Evolutionary conservation across 106 monocot genomes (phyloP).

Genomic region (Vanilla planifolia): DNA sequence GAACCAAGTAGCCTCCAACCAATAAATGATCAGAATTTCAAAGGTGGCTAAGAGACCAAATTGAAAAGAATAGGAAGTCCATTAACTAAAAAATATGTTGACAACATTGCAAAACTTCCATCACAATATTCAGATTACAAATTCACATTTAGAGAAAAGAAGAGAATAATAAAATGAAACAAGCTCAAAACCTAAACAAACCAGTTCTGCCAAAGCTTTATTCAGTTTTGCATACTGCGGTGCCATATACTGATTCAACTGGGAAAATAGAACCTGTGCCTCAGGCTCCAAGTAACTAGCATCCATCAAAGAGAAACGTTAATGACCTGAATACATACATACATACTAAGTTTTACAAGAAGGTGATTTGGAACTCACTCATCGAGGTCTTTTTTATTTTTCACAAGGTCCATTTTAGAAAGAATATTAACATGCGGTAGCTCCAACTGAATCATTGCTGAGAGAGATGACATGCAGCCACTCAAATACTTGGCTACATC

Average conservation of each 20-base stretch:
- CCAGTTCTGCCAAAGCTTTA: conserved; percentile 84
- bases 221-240: conserved; percentile 76
- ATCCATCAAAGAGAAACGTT: conserved; percentile 12
- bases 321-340: not conserved
- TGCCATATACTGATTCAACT: conserved; percentile 84
- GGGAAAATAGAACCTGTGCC: conserved; percentile 54
- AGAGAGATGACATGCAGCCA: conserved; percentile 93
- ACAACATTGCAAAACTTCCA: too few species aligned
- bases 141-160: too few species aligned
- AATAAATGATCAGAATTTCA: too few species aligned
- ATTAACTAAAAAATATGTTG: too few species aligned
- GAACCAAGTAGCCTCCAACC: too few species aligned
- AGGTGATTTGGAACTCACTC: conserved; percentile 31
- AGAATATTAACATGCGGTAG: conserved; percentile 93
- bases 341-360: not conserved
- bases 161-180: not conserved
- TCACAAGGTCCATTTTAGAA: conserved; percentile 90
- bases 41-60: too few species aligned
- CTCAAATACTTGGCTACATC: conserved; percentile 97
- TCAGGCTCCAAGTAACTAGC: conserved; percentile 81
- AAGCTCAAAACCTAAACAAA: conserved; percentile 17
- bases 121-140: too few species aligned
- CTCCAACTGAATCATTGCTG: conserved; percentile 96
- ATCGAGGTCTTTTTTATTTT: conserved; percentile 64
- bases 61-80: too few species aligned